Base-by-base conservation (phyloP, 164 flowering plant species). In the Aristolochia contorta region DNA sequence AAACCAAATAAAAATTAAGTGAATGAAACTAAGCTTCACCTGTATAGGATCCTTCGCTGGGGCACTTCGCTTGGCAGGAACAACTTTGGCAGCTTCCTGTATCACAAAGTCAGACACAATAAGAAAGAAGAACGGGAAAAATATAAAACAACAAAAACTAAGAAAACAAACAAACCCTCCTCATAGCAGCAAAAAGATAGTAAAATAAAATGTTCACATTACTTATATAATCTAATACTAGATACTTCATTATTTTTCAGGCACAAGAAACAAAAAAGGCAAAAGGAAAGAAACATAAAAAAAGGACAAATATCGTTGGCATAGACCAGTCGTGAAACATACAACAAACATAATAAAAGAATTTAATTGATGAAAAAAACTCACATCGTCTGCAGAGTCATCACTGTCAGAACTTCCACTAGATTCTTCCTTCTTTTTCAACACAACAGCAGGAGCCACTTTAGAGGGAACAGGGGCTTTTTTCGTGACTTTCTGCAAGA, bases 301-400 rank as follows among this genome's bases (percentile, higher is more conserved):
- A n/a, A 54, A 24, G 41, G 18, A 23, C 18, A 30, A 27, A 27
- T 27, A 27, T 16, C 18, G 19, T 52, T 23, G 12, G 41, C 30
- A 25, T 4, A 56, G 16, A 18, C 41, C 43, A 30, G n/a, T 3
- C n/a, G n/a, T 3, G 16, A 47, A 47, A 47, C 16, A 47, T 10
- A 12, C 18, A 48, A 48, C 1, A 6, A 48, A 12, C 4, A n/a
- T 1, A n/a, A 4, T 3, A 50, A 50, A 9, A 50, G 20, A 50
- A 9, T n/a, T n/a, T 27, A 27, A 27, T 5, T 27, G 2, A 27
- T 27, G 19, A 52, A 21, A 16, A 12, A 50, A 50, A n/a, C 22
- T 50, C 54, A 50, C 61, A 32, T 46, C 61, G 33, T 61, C 64
- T 20, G 32, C 47, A 30, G 37, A 52, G 20, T 61, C 64, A 50